Conservation (phyloP, 2,329 filamentous ascomycete species). For the Hypoxylon sp. region DNA sequence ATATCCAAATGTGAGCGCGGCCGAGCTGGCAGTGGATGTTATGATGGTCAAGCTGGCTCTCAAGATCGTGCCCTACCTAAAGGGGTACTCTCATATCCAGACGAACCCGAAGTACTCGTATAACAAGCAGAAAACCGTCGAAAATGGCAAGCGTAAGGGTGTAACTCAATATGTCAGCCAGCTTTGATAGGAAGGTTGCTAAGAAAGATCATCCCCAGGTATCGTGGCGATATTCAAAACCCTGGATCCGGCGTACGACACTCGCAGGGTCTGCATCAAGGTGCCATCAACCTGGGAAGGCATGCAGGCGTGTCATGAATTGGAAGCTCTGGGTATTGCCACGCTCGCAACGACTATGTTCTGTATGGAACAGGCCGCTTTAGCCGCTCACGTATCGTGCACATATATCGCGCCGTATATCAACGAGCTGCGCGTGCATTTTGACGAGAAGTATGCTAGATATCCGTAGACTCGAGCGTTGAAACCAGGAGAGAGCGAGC, state of each 20-base stretch:
- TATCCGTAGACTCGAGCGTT: neutral
- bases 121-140: constrained; percentile 60
- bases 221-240: constrained; percentile 61
- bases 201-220: constrained; percentile 53
- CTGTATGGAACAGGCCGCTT: constrained; percentile 68
- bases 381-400: constrained; percentile 68
- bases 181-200: constrained; percentile 7
- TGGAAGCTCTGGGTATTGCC: constrained; percentile 65
- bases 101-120: constrained; percentile 69
- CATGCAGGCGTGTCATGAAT: constrained; percentile 66
- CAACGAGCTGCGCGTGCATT: constrained; percentile 73
- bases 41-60: constrained; percentile 68
- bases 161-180: constrained; percentile 7
- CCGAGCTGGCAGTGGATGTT: constrained; percentile 67
- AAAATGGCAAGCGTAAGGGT: constrained; percentile 62
- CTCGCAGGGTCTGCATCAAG: constrained; percentile 69
- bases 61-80: constrained; percentile 61
- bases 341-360: constrained; percentile 74
- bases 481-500: neutral
- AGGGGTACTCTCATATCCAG: constrained; percentile 68
- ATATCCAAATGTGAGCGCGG: constrained; percentile 53
- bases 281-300: constrained; percentile 74
- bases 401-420: constrained; percentile 75
- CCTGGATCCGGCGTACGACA: constrained; percentile 58
- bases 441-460: constrained; percentile 59